phyloP scores from a whole-genome alignment of 768 basidiomycete genomes.

The Termitomyces sp. region DNA sequence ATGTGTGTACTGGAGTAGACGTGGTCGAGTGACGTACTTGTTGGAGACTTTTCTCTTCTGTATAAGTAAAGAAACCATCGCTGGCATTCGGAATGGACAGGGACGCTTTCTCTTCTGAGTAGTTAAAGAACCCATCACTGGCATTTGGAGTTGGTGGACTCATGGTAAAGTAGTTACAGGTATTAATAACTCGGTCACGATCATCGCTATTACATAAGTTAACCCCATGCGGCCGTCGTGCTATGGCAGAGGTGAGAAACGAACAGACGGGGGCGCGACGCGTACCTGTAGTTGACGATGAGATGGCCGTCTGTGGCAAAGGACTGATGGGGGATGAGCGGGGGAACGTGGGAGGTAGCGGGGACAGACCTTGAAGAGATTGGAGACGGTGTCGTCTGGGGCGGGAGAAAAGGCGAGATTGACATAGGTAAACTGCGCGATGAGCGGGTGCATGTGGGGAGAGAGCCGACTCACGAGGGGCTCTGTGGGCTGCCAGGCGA shows the following conservation, averaged over 20 bases:
- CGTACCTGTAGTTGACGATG: constrained; percentile 88
- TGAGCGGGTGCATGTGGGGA: neutral
- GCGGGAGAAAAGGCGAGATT: constrained; percentile 79
- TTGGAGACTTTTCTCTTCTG: constrained; percentile 70
- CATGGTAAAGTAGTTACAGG: too few species aligned
- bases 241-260: constrained; percentile 14
- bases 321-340: constrained; percentile 39
- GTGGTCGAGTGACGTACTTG: constrained; percentile 44
- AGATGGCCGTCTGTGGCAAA: constrained; percentile 86
- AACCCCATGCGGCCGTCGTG: constrained; percentile 43
- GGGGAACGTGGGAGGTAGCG: neutral
- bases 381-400: constrained; percentile 77
- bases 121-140: constrained; percentile 75
- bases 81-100: constrained; percentile 43
- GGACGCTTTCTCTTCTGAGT: constrained; percentile 61
- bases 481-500: constrained; percentile 83
- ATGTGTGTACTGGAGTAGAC: neutral
- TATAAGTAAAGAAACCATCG: constrained; percentile 78
- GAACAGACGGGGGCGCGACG: neutral
- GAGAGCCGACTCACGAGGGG: constrained; percentile 56
- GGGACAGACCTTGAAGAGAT: constrained; percentile 59
- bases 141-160: constrained; percentile 43
- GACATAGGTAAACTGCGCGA: constrained; percentile 27
- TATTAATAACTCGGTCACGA: too few species aligned
- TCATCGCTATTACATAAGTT: neutral